A percentile compares a stretch with the other conserved stretches of the same genome.
Conservation (phyloP, 345 rosid genomes). For the Hirschfeldia incana region DNA sequence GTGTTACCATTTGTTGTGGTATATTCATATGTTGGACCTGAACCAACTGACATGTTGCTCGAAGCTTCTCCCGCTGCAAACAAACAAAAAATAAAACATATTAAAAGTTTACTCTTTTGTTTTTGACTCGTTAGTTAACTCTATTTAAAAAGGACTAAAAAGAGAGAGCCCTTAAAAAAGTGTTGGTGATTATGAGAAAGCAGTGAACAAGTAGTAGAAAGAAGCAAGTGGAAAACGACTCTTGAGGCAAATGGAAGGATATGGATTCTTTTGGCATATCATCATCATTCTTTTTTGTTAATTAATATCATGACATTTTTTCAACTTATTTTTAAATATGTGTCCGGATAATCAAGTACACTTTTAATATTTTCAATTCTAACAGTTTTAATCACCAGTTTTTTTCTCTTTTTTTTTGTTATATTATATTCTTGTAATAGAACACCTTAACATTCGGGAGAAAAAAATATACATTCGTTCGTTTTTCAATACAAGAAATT, state of each 20-base stretch:
- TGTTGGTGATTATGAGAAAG: not conserved
- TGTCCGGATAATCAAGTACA: slow-evolving; percentile 20
- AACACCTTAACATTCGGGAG: not conserved
- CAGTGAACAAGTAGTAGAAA: slow-evolving; percentile 27
- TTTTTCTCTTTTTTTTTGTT: not conserved
- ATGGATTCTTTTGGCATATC: slow-evolving; percentile 35
- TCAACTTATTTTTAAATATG: slow-evolving; percentile 2
- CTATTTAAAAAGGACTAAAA: not conserved
- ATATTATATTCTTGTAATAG: not conserved
- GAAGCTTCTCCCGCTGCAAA: slow-evolving; percentile 38
- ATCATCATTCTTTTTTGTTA: not conserved
- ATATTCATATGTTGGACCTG: slow-evolving; percentile 53
- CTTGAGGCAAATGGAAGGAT: slow-evolving; percentile 35
- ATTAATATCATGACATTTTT: slow-evolving; percentile 10
- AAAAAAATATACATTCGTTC: not conserved
- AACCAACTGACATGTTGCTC: slow-evolving; percentile 30
- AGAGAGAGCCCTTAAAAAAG: not conserved
- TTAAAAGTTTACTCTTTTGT: slow-evolving; percentile 4
- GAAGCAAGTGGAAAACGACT: slow-evolving; percentile 26
- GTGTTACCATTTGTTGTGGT: slow-evolving; percentile 4
- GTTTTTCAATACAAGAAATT: not conserved
- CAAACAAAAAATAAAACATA: not conserved
- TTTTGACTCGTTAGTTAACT: not conserved
- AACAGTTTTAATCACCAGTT: not conserved
- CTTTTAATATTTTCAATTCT: not conserved